These are phyloP conservation scores for Aspergillus cavernicola DNA, from an alignment of 495 filamentous ascomycete species.

Conservation along the genomic window DNA sequence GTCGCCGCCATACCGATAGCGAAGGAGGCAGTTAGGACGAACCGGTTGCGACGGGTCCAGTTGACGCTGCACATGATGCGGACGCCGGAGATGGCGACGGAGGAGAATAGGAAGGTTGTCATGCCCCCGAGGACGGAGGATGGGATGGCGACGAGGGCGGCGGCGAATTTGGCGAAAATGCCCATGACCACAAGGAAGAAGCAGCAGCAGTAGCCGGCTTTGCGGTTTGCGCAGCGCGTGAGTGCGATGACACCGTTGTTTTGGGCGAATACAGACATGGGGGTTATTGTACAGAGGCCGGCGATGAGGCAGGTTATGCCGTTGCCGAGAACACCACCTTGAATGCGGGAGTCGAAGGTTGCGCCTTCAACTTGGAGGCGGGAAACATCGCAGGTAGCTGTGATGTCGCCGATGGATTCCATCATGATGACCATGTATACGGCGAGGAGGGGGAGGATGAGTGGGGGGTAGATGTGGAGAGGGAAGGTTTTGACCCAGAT, in stretches of 20 bases:
- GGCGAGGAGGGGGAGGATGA: slow-evolving; percentile 79
- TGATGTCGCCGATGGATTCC: slow-evolving; percentile 76
- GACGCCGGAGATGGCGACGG: slow-evolving; percentile 82
- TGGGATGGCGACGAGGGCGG: slow-evolving; percentile 79
- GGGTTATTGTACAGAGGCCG: slow-evolving; percentile 78
- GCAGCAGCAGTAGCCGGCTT: slow-evolving; percentile 73
- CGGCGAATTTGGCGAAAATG: slow-evolving; percentile 90
- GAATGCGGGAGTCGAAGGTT: slow-evolving; percentile 83
- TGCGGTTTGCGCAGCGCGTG: slow-evolving; percentile 84
- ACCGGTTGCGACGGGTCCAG: slow-evolving; percentile 82
- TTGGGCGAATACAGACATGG: slow-evolving; percentile 78
- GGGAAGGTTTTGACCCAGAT: slow-evolving; percentile 90
- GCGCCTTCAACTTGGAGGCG: slow-evolving; percentile 75
- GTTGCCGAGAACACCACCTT: slow-evolving; percentile 74
- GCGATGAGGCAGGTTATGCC: slow-evolving; percentile 80
- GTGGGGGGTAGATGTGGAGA: slow-evolving; percentile 73
- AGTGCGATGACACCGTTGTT: slow-evolving; percentile 93
- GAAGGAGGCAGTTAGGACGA: slow-evolving; percentile 78
- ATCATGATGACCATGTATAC: slow-evolving; percentile 86
- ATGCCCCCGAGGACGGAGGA: slow-evolving; percentile 80
- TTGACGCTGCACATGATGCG: slow-evolving; percentile 74
- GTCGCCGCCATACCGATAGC: slow-evolving; percentile 78
- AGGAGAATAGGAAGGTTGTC: slow-evolving; percentile 86
- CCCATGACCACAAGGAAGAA: slow-evolving; percentile 86
- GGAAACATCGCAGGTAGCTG: slow-evolving; percentile 69